These are phyloP conservation scores for Solidago caesia DNA, from an alignment of 129 eudicot genomes.

Conservation along the genomic window DNA sequence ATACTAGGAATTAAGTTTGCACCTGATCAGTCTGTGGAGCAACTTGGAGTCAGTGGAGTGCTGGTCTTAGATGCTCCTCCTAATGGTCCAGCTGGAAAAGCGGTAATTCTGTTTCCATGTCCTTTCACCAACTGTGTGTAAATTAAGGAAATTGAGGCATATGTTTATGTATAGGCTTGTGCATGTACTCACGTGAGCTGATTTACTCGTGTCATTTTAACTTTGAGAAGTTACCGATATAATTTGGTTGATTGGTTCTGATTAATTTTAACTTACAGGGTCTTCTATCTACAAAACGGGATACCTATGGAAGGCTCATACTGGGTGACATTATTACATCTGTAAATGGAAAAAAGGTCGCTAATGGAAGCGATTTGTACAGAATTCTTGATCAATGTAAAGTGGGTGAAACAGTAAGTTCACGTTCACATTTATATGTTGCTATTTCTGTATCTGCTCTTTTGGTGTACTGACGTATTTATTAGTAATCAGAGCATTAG, in stretches of 20 bases:
- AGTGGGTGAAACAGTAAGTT: conserved; percentile 78
- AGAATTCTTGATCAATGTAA: conserved; percentile 96
- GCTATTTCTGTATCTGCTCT: neutral
- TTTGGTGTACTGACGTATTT: neutral
- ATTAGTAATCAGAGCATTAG: no score
- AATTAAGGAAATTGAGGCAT: conserved; percentile 8
- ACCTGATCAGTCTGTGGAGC: conserved; percentile 99
- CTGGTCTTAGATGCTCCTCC: conserved; percentile 94
- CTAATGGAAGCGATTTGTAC: conserved; percentile 85
- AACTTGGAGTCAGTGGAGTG: conserved; percentile 94
- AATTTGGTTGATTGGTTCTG: neutral
- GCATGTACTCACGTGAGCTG: neutral
- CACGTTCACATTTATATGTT: conserved; percentile 2
- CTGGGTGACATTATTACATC: conserved; percentile 91
- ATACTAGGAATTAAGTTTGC: conserved; percentile 93
- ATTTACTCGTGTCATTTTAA: conserved; percentile 1
- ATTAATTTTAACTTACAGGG: conserved; percentile 56
- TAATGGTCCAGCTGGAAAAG: conserved; percentile 98
- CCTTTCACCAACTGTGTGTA: conserved; percentile 14
- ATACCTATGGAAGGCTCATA: conserved; percentile 78
- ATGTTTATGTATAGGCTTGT: neutral
- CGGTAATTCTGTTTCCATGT: conserved; percentile 45
- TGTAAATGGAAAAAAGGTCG: conserved; percentile 77
- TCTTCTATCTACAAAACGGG: conserved; percentile 78
- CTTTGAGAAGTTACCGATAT: conserved; percentile 14